Percentiles rank a stretch among this genome's conserved stretches.
phyloP scores from a whole-genome alignment of 164 flowering plant species.

The Chloranthus sessilifolius region DNA sequence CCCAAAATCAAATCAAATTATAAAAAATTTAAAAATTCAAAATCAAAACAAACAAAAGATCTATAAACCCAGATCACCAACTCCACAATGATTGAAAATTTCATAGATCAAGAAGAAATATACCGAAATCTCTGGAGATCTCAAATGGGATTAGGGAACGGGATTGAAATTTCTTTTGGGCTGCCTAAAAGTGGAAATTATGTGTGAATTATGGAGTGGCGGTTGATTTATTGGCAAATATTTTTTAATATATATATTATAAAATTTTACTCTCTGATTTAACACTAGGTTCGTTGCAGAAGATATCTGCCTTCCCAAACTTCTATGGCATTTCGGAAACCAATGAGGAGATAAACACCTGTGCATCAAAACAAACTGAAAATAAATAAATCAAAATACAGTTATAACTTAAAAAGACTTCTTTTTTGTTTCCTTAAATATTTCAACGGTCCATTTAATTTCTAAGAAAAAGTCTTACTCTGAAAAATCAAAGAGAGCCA shows the following conservation, averaged over 20 bases:
- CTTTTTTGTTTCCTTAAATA: background rate
- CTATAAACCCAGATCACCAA: background rate
- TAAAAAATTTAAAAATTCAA: background rate
- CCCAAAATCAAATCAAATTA: background rate
- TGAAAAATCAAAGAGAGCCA: too few relatives aligned
- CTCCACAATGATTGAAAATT: too few relatives aligned
- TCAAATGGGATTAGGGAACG: conserved; percentile 6
- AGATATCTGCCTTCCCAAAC: too few relatives aligned
- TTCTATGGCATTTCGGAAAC: conserved; percentile 1
- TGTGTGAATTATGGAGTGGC: conserved; percentile 8
- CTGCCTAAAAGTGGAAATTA: conserved; percentile 3
- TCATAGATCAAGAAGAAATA: background rate
- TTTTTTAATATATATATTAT: background rate
- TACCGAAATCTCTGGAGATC: background rate
- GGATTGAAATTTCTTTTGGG: conserved; percentile 9
- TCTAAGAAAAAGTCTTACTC: too few relatives aligned
- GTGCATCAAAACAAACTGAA: background rate
- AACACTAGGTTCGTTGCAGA: too few relatives aligned
- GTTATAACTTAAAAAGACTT: background rate
- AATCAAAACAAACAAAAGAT: background rate
- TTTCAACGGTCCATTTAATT: background rate
- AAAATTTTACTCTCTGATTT: too few relatives aligned
- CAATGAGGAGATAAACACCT: too few relatives aligned
- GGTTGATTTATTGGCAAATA: conserved; percentile 15
- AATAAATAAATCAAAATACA: background rate